Evolutionary conservation across 768 basidiomycete species (phyloP).

Genomic region (Podaxis sp.): DNA sequence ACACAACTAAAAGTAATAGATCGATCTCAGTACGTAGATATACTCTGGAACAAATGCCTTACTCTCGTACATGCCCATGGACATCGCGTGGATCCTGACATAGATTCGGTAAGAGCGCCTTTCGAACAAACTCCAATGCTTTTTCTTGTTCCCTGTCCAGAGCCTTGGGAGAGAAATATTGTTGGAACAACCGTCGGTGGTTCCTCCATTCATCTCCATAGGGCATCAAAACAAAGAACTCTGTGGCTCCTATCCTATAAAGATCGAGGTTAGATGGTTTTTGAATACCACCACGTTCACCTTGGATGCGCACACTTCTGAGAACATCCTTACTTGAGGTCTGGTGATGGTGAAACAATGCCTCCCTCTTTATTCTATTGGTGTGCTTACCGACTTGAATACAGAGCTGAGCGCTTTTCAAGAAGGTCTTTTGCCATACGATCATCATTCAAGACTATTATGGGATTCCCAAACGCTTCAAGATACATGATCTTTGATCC

Average conservation of each 20-base stretch:
- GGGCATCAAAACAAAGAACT: conserved; percentile 16
- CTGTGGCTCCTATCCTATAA: conserved; percentile 1
- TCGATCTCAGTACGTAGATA: background rate
- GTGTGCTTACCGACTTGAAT: conserved; percentile 43
- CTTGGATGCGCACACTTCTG: conserved; percentile 13
- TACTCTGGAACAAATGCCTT: background rate
- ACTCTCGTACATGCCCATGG: conserved; percentile 10
- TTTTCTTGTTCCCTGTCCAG: conserved; percentile 8
- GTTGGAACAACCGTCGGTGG: conserved; percentile 28
- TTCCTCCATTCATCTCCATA: conserved; percentile 28
- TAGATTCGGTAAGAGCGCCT: conserved; percentile 7
- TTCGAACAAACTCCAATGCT: conserved; percentile 12
- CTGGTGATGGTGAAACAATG: background rate
- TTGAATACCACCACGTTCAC: background rate
- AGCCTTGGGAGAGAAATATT: conserved; percentile 22
- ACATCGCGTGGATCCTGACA: conserved; percentile 11
- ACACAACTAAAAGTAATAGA: background rate
- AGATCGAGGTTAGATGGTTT: background rate
- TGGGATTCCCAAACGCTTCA: conserved; percentile 46
- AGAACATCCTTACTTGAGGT: background rate
- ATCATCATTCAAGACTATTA: conserved; percentile 39
- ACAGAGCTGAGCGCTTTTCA: conserved; percentile 55
- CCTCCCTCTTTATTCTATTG: background rate
- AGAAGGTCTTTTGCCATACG: conserved; percentile 50
- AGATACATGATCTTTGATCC: conserved; percentile 48